Percentiles rank a stretch among this genome's conserved stretches.
Conservation (phyloP, 164 flowering plant species). For the Liriodendron chinense region DNA sequence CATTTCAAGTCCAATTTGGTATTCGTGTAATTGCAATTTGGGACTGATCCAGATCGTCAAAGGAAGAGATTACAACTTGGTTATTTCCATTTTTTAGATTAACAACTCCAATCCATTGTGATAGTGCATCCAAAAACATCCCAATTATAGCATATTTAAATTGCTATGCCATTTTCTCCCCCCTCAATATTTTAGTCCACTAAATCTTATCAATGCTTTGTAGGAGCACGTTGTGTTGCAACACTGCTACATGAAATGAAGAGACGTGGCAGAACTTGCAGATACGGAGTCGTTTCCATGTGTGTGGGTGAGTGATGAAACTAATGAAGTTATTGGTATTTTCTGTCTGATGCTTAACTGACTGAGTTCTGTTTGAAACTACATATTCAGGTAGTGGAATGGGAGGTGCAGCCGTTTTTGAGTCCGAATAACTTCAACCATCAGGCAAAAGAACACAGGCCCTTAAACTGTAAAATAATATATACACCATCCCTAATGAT, state of each 20-base stretch:
- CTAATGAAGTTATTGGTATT: background rate
- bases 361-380: background rate
- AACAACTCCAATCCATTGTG: too few relatives aligned
- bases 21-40: too few relatives aligned
- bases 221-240: conserved; percentile 12
- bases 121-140: too few relatives aligned
- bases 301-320: conserved; percentile 29
- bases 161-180: too few relatives aligned
- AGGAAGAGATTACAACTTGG: too few relatives aligned
- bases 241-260: conserved; percentile 71
- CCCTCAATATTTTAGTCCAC: too few relatives aligned
- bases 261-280: conserved; percentile 63
- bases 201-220: background rate
- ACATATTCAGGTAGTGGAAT: conserved; percentile 6
- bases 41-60: too few relatives aligned
- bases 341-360: background rate
- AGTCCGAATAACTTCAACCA: background rate
- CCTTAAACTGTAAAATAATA: background rate
- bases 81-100: too few relatives aligned
- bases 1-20: too few relatives aligned
- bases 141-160: too few relatives aligned
- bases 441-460: background rate
- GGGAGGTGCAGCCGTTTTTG: conserved; percentile 12
- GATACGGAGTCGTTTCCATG: conserved; percentile 63
- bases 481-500: background rate